Evolutionary conservation across 164 flowering plant genomes (phyloP).

Genomic region (Protea cynaroides): DNA sequence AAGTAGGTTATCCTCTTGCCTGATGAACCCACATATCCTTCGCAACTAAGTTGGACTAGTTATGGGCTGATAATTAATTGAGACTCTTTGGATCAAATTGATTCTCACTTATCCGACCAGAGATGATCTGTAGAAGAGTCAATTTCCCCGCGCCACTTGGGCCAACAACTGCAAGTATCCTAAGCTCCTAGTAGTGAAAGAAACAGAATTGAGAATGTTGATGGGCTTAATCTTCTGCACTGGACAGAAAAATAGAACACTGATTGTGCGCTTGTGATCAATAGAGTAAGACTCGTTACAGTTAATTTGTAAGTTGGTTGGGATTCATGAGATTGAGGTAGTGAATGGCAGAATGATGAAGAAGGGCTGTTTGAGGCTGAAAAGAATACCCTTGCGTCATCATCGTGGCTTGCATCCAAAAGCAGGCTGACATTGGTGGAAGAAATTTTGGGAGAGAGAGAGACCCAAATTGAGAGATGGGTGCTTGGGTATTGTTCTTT

Average conservation of each 20-base stretch:
- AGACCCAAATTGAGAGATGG: conserved; percentile 8
- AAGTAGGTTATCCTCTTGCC: conserved; percentile 78
- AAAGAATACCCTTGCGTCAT: conserved; percentile 50
- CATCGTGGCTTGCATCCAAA: conserved; percentile 26
- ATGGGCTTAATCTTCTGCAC: conserved; percentile 32
- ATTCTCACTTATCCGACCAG: conserved; percentile 49
- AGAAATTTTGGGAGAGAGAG: background rate
- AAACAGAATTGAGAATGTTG: conserved; percentile 59
- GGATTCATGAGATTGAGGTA: conserved; percentile 16
- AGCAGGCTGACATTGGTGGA: conserved; percentile 40
- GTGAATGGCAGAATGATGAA: conserved; percentile 41
- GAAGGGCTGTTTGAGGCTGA: conserved; percentile 53
- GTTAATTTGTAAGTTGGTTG: conserved; percentile 27
- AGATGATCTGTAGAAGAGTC: conserved; percentile 55
- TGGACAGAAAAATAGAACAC: conserved; percentile 11
- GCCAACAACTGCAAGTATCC: conserved; percentile 74
- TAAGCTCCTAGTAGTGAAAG: conserved; percentile 54
- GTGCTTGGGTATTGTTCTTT: conserved; percentile 6
- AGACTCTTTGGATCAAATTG: conserved; percentile 44
- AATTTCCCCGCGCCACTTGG: conserved; percentile 96
- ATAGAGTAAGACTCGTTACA: conserved; percentile 48
- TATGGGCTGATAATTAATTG: conserved; percentile 36
- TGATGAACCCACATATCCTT: conserved; percentile 73
- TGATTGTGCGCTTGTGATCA: conserved; percentile 13
- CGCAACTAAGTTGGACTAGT: conserved; percentile 45